Conservation (phyloP, 1,284 basidiomycete genomes). For the Cryptococcus hybrid region DNA sequence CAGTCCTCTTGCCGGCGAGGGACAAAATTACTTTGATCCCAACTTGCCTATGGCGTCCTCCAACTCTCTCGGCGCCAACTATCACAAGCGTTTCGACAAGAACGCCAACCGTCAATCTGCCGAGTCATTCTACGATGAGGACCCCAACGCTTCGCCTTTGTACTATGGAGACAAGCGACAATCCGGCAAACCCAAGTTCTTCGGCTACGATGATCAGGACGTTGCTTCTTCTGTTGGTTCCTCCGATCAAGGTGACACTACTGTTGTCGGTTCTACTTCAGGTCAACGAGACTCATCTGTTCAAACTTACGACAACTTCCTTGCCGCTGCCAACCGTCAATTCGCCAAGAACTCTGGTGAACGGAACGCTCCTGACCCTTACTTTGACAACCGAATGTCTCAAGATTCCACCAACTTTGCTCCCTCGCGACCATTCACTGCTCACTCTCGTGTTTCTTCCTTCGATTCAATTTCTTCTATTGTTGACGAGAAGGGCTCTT, state of each 20-base stretch:
- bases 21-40: conserved; percentile 28
- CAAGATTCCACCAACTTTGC: conserved; percentile 37
- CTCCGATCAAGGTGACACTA: conserved; percentile 45
- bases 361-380: conserved; percentile 68
- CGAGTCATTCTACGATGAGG: conserved; percentile 51
- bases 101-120: conserved; percentile 39
- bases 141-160: conserved; percentile 39
- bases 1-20: conserved; percentile 18
- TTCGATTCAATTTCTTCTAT: conserved; percentile 85
- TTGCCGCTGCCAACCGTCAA: conserved; percentile 75
- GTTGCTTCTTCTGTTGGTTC: conserved; percentile 46
- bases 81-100: conserved; percentile 46
- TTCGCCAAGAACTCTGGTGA: conserved; percentile 74
- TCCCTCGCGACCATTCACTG: conserved; percentile 70
- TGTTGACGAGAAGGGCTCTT: conserved; percentile 82
- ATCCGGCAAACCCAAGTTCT: conserved; percentile 52
- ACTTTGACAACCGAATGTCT: conserved; percentile 59
- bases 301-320: conserved; percentile 68
- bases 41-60: conserved; percentile 25
- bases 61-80: conserved; percentile 31
- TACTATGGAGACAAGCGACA: conserved; percentile 39
- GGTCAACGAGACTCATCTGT: conserved; percentile 20
- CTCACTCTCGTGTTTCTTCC: conserved; percentile 74
- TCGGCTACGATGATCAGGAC: conserved; percentile 59
- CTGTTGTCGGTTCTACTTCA: conserved; percentile 25